Percentiles rank a stretch among this genome's conserved stretches.
phyloP scores from a whole-genome alignment of 2,329 filamentous ascomycete species.

The Pseudogymnoascus sp. region DNA sequence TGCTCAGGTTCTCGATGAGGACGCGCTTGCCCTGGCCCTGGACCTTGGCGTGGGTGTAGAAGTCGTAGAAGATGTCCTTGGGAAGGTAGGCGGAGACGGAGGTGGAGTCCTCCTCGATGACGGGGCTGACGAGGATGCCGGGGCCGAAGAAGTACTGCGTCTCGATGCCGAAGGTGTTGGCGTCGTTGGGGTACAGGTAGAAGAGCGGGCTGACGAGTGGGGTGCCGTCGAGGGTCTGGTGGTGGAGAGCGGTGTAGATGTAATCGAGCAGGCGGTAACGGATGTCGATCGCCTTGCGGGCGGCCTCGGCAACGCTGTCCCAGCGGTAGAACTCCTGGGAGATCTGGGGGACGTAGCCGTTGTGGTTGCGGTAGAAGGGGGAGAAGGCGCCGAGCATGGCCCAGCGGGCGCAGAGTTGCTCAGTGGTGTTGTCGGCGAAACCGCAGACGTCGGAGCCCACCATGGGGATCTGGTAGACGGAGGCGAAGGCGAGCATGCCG shows the following conservation, averaged over 20 bases:
- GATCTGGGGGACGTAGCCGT: constrained; percentile 39
- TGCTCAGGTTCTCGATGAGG: constrained; percentile 33
- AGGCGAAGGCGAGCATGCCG: constrained; percentile 51
- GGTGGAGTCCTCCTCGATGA: constrained; percentile 37
- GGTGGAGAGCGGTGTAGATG: constrained; percentile 63
- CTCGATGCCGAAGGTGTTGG: constrained; percentile 38
- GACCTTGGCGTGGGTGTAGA: constrained; percentile 41
- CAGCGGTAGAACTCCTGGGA: constrained; percentile 68
- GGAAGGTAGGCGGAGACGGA: constrained; percentile 43
- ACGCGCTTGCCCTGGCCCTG: constrained; percentile 35
- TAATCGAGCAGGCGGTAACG: constrained; percentile 76
- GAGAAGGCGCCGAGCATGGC: constrained; percentile 63
- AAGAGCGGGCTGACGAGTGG: constrained; percentile 64
- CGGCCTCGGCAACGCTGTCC: constrained; percentile 53
- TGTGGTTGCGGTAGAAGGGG: constrained; percentile 72
- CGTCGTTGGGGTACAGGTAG: constrained; percentile 56
- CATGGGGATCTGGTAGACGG: constrained; percentile 62
- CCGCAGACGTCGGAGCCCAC: constrained; percentile 71
- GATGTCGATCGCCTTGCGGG: constrained; percentile 59
- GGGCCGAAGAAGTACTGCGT: constrained; percentile 45
- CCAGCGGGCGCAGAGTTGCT: constrained; percentile 69
- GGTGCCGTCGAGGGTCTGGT: constrained; percentile 51
- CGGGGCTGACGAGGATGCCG: constrained; percentile 41
- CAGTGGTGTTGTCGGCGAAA: constrained; percentile 58
- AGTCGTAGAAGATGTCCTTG: constrained; percentile 42